Evolutionary conservation across 306 rosid genomes (phyloP).

Genomic region (Potentilla sterilis): DNA sequence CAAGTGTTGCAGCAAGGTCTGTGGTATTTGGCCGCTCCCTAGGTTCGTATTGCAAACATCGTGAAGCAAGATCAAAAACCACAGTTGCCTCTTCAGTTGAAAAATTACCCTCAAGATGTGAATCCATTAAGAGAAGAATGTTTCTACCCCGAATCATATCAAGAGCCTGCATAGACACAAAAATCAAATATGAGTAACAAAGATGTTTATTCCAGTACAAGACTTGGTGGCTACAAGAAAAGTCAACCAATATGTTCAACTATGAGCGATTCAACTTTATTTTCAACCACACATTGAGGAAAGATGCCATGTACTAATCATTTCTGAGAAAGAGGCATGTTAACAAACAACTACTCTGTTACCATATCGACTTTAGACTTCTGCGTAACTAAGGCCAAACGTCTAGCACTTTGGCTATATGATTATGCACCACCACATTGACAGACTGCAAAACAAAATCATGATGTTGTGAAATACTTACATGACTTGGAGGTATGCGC

Average conservation of each 20-base stretch:
- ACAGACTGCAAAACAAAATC: neutral
- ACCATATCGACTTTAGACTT: neutral
- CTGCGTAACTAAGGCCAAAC: neutral
- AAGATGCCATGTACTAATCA: neutral
- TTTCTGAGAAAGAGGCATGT: neutral
- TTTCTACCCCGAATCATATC: conserved; percentile 79
- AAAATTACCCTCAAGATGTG: conserved; percentile 81
- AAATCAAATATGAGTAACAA: conserved; percentile 1
- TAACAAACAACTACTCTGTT: conserved; percentile 5
- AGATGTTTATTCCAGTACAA: neutral
- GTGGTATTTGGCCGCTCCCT: conserved; percentile 64
- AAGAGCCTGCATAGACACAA: conserved; percentile 53
- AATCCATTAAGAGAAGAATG: conserved; percentile 70
- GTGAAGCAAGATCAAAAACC: conserved; percentile 71
- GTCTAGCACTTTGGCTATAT: neutral
- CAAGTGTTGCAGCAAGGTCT: conserved; percentile 57
- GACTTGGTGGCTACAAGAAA: neutral
- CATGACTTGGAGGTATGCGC: conserved; percentile 83
- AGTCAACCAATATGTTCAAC: neutral
- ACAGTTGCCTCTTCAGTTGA: conserved; percentile 74
- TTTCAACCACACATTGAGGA: neutral
- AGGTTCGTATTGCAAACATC: conserved; percentile 74
- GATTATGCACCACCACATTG: neutral
- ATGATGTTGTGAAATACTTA: conserved; percentile 27
- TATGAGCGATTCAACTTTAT: neutral